Percentiles rank a stretch among this genome's conserved stretches.
Evolutionary conservation across 2,329 filamentous ascomycete species (phyloP).

Genomic region (Pyricularia pennisetigena): DNA sequence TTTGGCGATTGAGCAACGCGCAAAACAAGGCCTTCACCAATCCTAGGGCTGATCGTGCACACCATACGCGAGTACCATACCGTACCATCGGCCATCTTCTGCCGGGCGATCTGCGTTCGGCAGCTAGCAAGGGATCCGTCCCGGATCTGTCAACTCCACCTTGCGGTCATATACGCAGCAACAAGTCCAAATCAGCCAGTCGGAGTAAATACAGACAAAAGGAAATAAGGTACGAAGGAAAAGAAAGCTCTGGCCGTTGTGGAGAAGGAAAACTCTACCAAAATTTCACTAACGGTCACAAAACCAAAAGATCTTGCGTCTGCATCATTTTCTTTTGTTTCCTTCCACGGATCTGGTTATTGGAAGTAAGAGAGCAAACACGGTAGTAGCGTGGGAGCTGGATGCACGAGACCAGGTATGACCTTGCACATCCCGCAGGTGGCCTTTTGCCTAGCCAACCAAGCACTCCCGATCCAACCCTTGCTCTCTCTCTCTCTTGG

Average conservation of each 20-base stretch:
- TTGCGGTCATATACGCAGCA: background rate
- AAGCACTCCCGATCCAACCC: background rate
- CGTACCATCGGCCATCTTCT: background rate
- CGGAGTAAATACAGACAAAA: background rate
- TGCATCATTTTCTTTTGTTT: slow-evolving; percentile 9
- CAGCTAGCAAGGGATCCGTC: slow-evolving; percentile 1
- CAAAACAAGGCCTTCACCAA: background rate
- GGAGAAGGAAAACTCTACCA: background rate
- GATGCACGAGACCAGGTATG: background rate
- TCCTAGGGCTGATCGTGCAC: slow-evolving; percentile 1
- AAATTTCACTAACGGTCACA: background rate
- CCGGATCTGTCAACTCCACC: background rate
- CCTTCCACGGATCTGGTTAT: background rate
- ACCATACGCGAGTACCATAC: background rate
- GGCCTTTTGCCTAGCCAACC: background rate
- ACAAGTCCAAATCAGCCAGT: background rate
- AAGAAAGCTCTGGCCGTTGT: background rate
- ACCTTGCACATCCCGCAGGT: background rate
- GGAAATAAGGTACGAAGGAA: background rate
- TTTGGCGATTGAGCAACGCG: background rate
- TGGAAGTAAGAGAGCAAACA: background rate
- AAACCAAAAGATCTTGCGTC: background rate
- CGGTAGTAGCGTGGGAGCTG: background rate
- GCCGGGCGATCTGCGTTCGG: background rate
- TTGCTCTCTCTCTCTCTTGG: background rate